Conservation (phyloP, 2,329 filamentous ascomycete species). For the Penicillium aurantiogriseum region DNA sequence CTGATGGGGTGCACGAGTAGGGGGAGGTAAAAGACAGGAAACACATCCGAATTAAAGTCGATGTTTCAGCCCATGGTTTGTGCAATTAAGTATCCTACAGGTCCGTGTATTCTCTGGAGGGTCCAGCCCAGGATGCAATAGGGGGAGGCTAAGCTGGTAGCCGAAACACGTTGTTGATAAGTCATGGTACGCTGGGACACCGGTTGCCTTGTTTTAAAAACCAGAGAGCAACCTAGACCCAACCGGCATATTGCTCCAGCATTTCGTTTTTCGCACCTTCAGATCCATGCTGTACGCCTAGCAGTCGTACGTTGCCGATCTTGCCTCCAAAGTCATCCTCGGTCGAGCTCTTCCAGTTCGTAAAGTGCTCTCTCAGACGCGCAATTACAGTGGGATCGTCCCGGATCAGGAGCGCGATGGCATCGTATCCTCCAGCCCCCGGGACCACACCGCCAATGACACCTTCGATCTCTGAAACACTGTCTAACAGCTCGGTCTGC, state of each 20-base stretch:
- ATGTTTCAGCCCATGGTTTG: conserved; percentile 7
- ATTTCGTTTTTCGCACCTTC: conserved; percentile 46
- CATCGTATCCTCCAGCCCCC: conserved; percentile 91
- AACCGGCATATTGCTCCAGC: conserved; percentile 39
- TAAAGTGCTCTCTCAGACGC: conserved; percentile 62
- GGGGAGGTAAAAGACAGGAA: background rate
- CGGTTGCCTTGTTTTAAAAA: conserved; percentile 6
- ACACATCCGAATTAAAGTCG: background rate
- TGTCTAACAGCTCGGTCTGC: conserved; percentile 83
- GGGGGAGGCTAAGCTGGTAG: background rate
- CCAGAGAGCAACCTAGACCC: conserved; percentile 28
- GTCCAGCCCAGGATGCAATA: conserved; percentile 4
- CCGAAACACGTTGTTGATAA: conserved; percentile 1
- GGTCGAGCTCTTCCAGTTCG: conserved; percentile 59
- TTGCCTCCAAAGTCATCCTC: conserved; percentile 47
- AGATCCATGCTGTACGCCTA: conserved; percentile 48
- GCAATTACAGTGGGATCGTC: conserved; percentile 66
- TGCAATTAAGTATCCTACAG: conserved; percentile 7
- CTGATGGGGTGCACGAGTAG: background rate
- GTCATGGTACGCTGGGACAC: background rate
- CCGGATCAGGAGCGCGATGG: conserved; percentile 73
- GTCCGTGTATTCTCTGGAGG: conserved; percentile 4
- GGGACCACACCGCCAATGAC: conserved; percentile 91
- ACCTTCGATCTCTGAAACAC: conserved; percentile 66
- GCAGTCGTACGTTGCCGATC: conserved; percentile 45